A percentile compares a stretch with the other conserved stretches of the same genome.
Evolutionary conservation across 345 rosid genomes (phyloP).

Genomic region (Euphorbia lathyris): DNA sequence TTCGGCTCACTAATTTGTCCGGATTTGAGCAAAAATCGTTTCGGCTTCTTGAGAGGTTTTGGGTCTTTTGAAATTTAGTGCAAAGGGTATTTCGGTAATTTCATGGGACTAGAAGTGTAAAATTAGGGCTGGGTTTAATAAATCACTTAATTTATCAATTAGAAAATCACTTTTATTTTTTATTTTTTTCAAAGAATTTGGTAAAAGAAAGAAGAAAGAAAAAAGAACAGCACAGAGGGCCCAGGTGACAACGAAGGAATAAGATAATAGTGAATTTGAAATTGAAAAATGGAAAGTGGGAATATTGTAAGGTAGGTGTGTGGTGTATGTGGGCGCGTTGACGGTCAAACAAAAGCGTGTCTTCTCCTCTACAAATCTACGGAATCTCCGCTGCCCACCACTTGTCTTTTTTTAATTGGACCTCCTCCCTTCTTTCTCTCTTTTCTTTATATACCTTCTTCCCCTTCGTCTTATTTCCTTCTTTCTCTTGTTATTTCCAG

Average conservation of each 20-base stretch:
- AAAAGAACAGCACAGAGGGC: not conserved
- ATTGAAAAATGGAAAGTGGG: not conserved
- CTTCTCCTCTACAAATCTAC: not conserved
- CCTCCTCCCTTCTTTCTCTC: slow-evolving; percentile 4
- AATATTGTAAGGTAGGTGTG: not conserved
- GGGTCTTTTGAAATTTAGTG: too few relatives aligned
- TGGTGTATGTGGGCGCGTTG: slow-evolving; percentile 13
- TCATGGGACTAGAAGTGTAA: too few relatives aligned
- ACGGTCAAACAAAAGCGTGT: slow-evolving; percentile 39
- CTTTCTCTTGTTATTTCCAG: not conserved
- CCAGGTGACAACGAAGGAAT: too few relatives aligned
- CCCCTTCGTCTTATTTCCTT: not conserved
- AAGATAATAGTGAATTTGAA: too few relatives aligned
- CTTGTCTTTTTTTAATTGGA: slow-evolving; percentile 40
- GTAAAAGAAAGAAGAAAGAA: not conserved
- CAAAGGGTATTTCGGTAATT: too few relatives aligned
- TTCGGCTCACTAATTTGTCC: too few relatives aligned
- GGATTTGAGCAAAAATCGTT: too few relatives aligned
- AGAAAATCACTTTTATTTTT: too few relatives aligned
- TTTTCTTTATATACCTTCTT: not conserved
- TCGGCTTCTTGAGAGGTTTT: too few relatives aligned
- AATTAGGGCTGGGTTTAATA: too few relatives aligned
- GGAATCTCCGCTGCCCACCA: slow-evolving; percentile 29
- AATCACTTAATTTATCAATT: too few relatives aligned
- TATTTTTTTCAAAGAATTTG: not conserved